A percentile compares a stretch with the other conserved stretches of the same genome.
phyloP scores from a whole-genome alignment of 495 filamentous ascomycete species.

The Usnea hakonensis region DNA sequence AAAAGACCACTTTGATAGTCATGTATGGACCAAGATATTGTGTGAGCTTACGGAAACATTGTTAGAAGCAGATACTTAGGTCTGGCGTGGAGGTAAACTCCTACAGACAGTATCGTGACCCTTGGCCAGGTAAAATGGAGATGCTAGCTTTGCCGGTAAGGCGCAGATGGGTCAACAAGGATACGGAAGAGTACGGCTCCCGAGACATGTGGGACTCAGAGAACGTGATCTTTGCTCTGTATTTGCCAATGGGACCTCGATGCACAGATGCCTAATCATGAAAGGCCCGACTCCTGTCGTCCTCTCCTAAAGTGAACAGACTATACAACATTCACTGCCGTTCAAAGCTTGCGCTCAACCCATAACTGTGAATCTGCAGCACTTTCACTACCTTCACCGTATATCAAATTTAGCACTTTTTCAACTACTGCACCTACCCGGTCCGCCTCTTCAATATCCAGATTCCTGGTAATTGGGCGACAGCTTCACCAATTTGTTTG shows the following conservation, averaged over 20 bases:
- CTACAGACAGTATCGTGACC: not conserved
- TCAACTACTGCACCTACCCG: not conserved
- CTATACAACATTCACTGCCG: not conserved
- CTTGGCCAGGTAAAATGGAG: not conserved
- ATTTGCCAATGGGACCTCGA: conserved; percentile 19
- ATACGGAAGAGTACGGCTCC: conserved; percentile 18
- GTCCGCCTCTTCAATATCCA: not conserved
- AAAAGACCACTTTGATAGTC: not conserved
- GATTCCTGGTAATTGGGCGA: not conserved
- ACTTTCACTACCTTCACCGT: not conserved
- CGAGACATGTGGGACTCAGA: conserved; percentile 23
- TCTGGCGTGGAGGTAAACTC: not conserved
- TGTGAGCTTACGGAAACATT: not conserved
- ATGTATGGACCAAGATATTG: not conserved
- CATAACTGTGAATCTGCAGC: not conserved
- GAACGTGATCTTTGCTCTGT: conserved; percentile 9
- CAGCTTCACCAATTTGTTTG: not conserved
- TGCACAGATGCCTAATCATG: conserved; percentile 23
- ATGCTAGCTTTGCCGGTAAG: not conserved
- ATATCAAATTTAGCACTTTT: not conserved
- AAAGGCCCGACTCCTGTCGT: conserved; percentile 1
- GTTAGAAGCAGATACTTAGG: not conserved
- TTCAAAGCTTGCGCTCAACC: not conserved
- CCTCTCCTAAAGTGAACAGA: not conserved
- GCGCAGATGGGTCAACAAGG: conserved; percentile 10